Conservation (phyloP, 441 rosid species). For the Jatropha podagrica region DNA sequence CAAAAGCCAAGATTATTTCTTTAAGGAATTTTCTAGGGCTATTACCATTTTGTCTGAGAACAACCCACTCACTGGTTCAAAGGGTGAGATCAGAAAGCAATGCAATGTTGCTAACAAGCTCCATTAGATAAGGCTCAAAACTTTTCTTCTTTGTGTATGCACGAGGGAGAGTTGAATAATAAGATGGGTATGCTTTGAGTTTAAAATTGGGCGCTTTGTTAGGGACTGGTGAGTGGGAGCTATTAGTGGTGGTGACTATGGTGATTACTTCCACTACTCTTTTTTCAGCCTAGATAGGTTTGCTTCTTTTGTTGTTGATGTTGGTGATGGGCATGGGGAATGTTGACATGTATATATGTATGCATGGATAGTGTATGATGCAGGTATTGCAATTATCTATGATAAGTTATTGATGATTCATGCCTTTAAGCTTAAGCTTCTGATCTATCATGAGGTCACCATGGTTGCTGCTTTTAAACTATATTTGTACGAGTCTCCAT, state of each 20-base stretch:
- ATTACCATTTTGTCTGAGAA: slow-evolving; percentile 81
- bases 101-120: slow-evolving; percentile 86
- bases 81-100: slow-evolving; percentile 94
- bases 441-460: slow-evolving; percentile 1
- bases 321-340: slow-evolving; percentile 28
- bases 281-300: slow-evolving; percentile 24
- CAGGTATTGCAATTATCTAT: slow-evolving; percentile 23
- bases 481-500: not conserved
- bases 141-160: slow-evolving; percentile 18
- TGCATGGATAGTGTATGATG: slow-evolving; percentile 31
- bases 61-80: slow-evolving; percentile 81
- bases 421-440: slow-evolving; percentile 10
- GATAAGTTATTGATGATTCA: slow-evolving; percentile 27
- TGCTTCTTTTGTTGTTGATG: slow-evolving; percentile 23
- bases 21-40: slow-evolving; percentile 88
- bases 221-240: slow-evolving; percentile 26
- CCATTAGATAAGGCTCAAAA: slow-evolving; percentile 36
- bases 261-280: slow-evolving; percentile 19
- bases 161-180: slow-evolving; percentile 25
- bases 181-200: slow-evolving; percentile 34
- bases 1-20: slow-evolving; percentile 84
- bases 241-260: slow-evolving; percentile 26
- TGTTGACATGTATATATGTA: slow-evolving; percentile 24
- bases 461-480: slow-evolving; percentile 13
- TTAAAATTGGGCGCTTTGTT: slow-evolving; percentile 14